These are phyloP conservation scores for Candida michaelii DNA, from an alignment of 805 yeast genomes.

Conservation along the genomic window DNA sequence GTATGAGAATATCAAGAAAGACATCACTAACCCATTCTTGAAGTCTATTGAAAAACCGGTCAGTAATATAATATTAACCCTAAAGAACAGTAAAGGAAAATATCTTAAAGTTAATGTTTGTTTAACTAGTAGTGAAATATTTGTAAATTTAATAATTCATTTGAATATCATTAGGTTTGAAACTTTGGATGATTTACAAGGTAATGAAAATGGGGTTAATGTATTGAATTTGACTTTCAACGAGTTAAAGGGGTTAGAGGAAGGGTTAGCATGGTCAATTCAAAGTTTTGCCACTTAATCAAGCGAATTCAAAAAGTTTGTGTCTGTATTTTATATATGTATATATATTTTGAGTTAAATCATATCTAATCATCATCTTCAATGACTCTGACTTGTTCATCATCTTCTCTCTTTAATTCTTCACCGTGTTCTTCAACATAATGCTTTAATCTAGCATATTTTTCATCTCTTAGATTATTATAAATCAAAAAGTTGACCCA, in stretches of 20 bases:
- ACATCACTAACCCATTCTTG: slow-evolving; percentile 33
- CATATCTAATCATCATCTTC: slow-evolving; percentile 17
- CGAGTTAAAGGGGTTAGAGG: slow-evolving; percentile 52
- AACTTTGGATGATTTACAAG: slow-evolving; percentile 22
- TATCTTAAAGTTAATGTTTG: slow-evolving; percentile 28
- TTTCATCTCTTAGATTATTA: slow-evolving; percentile 65
- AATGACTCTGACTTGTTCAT: slow-evolving; percentile 31
- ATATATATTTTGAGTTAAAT: not conserved
- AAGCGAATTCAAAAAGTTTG: slow-evolving; percentile 8
- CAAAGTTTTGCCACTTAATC: slow-evolving; percentile 25
- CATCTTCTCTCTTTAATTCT: slow-evolving; percentile 29
- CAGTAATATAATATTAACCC: slow-evolving; percentile 27
- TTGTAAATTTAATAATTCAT: slow-evolving; percentile 38
- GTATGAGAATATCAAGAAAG: slow-evolving; percentile 25
- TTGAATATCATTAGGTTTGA: slow-evolving; percentile 35
- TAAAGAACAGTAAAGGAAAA: slow-evolving; percentile 19
- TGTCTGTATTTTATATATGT: not conserved
- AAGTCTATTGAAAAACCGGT: slow-evolving; percentile 41
- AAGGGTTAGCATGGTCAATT: slow-evolving; percentile 57
- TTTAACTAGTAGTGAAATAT: slow-evolving; percentile 40
- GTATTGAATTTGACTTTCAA: slow-evolving; percentile 49
- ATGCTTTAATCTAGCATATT: slow-evolving; percentile 46
- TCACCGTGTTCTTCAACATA: slow-evolving; percentile 40
- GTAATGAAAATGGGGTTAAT: slow-evolving; percentile 32
- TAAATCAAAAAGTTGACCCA: slow-evolving; percentile 68